Percentiles rank a stretch among this genome's conserved stretches.
These are phyloP conservation scores for Leccinellum luteum DNA, from an alignment of 768 basidiomycete genomes.

Conservation along the genomic window DNA sequence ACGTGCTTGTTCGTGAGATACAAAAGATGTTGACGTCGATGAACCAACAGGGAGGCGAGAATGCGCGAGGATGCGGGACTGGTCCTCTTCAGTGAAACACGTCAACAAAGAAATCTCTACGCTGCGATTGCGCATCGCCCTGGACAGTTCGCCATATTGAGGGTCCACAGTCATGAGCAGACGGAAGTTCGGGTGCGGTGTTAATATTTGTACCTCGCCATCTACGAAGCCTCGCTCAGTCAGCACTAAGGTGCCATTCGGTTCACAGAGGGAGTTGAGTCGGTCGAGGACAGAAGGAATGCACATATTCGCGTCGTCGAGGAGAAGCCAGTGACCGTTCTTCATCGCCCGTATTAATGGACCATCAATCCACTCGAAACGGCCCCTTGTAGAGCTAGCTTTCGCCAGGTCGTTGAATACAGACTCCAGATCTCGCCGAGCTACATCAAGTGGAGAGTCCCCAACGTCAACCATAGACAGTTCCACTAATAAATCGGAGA, in stretches of 20 bases:
- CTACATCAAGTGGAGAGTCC: constrained; percentile 10
- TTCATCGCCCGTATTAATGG: constrained; percentile 85
- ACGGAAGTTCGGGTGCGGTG: constrained; percentile 86
- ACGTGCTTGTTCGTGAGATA: constrained; percentile 24
- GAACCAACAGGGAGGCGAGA: constrained; percentile 44
- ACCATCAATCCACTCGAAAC: constrained; percentile 95
- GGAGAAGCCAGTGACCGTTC: constrained; percentile 82
- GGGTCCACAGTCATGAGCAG: constrained; percentile 94
- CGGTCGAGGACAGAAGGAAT: constrained; percentile 94
- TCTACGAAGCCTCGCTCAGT: constrained; percentile 86
- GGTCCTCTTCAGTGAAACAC: constrained; percentile 44
- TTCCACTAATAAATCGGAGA: constrained; percentile 29
- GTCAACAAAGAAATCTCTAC: constrained; percentile 69
- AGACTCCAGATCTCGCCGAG: constrained; percentile 13
- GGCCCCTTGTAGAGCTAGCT: constrained; percentile 39
- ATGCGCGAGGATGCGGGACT: constrained; percentile 42
- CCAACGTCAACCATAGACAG: constrained; percentile 16
- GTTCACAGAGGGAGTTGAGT: constrained; percentile 94
- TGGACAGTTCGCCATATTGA: constrained; percentile 87
- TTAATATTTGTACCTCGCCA: constrained; percentile 69
- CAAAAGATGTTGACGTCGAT: constrained; percentile 4
- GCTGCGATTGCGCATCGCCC: constrained; percentile 98
- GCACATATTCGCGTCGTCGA: constrained; percentile 94
- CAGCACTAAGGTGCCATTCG: constrained; percentile 74
- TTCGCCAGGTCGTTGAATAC: constrained; percentile 23